Base-by-base conservation (phyloP, 2,329 filamentous ascomycete species). In the Clonostachys solani region DNA sequence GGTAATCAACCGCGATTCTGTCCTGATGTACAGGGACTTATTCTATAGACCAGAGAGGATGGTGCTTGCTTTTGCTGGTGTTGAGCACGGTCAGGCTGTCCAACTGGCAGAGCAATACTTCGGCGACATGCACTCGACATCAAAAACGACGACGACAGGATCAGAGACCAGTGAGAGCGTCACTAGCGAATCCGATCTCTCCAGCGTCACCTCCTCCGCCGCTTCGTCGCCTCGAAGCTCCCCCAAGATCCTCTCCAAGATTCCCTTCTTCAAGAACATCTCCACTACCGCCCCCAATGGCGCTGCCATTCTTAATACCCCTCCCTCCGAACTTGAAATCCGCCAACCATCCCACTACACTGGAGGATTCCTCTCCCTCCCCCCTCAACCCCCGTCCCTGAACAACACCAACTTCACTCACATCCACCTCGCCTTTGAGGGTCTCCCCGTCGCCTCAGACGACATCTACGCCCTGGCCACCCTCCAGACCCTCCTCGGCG, bases 381-480 rank as follows among this genome's bases (percentile, higher is more conserved):
- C 91, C 2, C 77, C 84, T 0, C 86, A 94, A 43, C 88, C 90
- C 4, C 86, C 87, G 1, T 88, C 89, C 0, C 88, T 90, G 23
- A 84, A 85, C 60, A 75, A 88, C 48, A 90, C 89, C 33, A 81
- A 84, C 47, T 84, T 96, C 56, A 95, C 89, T 17, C 89, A 99
- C 68, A 92, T 99, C 58, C 91, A 97, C 72, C 80, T 99, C 55
- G 92, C 91, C 49, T 97, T 99, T 59, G 94, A 99, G 73, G 92
- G 91, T 23, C 81, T 96, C 2, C 90, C 92, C 45, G 94, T 99
- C 61, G 84, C 82, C 18, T 92, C 88, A 4, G 84, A 89, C 12
- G 92, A 97, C 64, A 96, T 99, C 60, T 99, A 97, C 71, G 92
- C 94, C 16, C 84, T 97, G 41, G 94, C 94, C 7, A 96, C 92